These are phyloP conservation scores for Phaeosphaeria sp. DNA, from an alignment of 2,329 filamentous ascomycete species.

Conservation along the genomic window DNA sequence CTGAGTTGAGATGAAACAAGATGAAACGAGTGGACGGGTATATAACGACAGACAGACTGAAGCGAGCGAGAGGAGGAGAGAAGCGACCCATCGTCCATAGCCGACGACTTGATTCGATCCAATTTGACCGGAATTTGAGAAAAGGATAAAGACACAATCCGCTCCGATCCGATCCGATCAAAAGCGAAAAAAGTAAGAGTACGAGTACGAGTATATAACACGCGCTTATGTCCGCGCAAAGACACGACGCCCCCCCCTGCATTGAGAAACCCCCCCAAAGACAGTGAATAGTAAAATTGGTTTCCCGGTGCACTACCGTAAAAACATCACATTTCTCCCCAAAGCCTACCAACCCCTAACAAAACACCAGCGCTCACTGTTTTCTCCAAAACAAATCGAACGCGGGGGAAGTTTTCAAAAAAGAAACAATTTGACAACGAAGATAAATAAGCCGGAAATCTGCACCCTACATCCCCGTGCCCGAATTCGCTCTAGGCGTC, in stretches of 20 bases:
- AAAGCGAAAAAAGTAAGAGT: too few relatives aligned
- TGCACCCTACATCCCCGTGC: conserved; percentile 12
- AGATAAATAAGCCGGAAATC: conserved; percentile 2
- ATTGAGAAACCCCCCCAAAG: too few relatives aligned
- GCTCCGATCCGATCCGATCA: too few relatives aligned
- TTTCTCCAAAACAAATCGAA: background rate
- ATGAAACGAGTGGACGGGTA: conserved; percentile 3
- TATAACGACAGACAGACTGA: conserved; percentile 3
- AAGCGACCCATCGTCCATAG: too few relatives aligned
- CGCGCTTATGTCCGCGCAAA: too few relatives aligned
- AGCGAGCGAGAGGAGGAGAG: too few relatives aligned
- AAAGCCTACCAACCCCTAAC: background rate
- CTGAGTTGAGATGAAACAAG: background rate
- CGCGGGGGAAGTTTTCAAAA: conserved; percentile 1
- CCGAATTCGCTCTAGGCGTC: conserved; percentile 45
- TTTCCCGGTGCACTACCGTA: conserved; percentile 45
- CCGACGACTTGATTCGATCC: too few relatives aligned
- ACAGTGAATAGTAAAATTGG: too few relatives aligned
- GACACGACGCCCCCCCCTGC: too few relatives aligned
- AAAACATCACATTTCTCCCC: conserved; percentile 30
- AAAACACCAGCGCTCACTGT: background rate
- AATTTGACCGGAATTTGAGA: background rate
- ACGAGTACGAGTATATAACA: too few relatives aligned
- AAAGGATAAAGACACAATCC: too few relatives aligned
- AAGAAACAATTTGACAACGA: conserved; percentile 12